A percentile compares a stretch with the other conserved stretches of the same genome.
Conservation (phyloP, 305 asterid genomes). For the Ilex paraguariensis region DNA sequence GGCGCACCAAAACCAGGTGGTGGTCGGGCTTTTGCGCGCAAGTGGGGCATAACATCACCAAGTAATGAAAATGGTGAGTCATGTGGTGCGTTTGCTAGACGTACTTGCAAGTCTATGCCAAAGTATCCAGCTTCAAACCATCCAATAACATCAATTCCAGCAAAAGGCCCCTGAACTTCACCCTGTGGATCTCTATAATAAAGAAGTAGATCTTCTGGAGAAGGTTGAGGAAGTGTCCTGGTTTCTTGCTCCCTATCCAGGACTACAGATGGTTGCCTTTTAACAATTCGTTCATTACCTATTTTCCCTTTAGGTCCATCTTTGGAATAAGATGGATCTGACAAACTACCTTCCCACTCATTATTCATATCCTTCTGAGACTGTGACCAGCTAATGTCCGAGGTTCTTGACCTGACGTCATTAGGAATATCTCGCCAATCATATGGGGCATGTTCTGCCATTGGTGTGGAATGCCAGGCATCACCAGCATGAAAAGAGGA, state of each 20-base stretch:
- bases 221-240: conserved; percentile 32
- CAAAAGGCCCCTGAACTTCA: conserved; percentile 74
- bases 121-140: conserved; percentile 90
- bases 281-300: conserved; percentile 39
- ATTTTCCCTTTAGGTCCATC: conserved; percentile 50
- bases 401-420: conserved; percentile 23
- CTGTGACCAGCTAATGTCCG: conserved; percentile 26
- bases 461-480: conserved; percentile 51
- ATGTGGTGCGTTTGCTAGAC: conserved; percentile 49
- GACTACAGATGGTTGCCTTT: conserved; percentile 43
- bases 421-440: conserved; percentile 43
- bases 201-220: conserved; percentile 79
- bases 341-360: conserved; percentile 31
- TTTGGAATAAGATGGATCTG: conserved; percentile 34
- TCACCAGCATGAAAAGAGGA: conserved; percentile 39
- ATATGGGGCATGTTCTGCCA: conserved; percentile 39
- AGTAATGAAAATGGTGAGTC: conserved; percentile 61
- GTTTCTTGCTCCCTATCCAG: conserved; percentile 43
- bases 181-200: conserved; percentile 82
- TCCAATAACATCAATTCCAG: conserved; percentile 71
- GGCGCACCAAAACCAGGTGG: conserved; percentile 82
- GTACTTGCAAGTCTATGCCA: conserved; percentile 81
- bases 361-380: conserved; percentile 30
- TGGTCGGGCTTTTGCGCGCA: conserved; percentile 75
- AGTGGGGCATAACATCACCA: conserved; percentile 89